Evolutionary conservation across 805 yeast genomes (phyloP), one percentile per base, ranked within the genome.

Genomic region (Metschnikowia lunata): DNA sequence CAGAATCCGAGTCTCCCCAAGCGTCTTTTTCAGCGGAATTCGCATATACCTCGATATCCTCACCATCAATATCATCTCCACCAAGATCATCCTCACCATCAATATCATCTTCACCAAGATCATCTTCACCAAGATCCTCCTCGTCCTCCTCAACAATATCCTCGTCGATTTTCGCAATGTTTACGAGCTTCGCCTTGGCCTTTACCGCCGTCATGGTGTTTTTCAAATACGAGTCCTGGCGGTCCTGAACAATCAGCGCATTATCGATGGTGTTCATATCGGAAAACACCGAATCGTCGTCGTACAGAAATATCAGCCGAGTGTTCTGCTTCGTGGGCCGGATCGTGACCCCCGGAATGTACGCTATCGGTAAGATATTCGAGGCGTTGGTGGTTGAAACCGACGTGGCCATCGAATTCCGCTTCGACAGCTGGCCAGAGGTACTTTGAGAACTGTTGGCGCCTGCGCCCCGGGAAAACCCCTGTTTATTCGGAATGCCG

Each of bases 321-420:
- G 72, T 55, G 64, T 69, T 67, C 53, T 70, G 67, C 43, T 66
- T 66, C 8, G 72, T 69, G 37, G 78, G 74, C 26, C 83, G 70
- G 18, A 80, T 79, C 5, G 89, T 86, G 36, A 89, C 97, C 31
- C 97, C 97, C 0, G 97, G 98, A 47, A 90, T 87, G 60, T 89
- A 90, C 2, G 96, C 96, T 45, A 91, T 84, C 14, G 96, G 96
- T 48, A 90, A 76, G 51, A 90, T 82, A 62, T 90, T 89, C 11
- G 95, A 85, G 4, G 95, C 95, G 55, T 84, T 80, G 9, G 93
- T 83, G 38, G 83, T 72, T 32, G 74, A 67, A 11, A 83, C 78
- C 7, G 89, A 78, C 28, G 85, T 77, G 8, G 90, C 85, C 55
- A 66, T 65, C 11, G 74, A 68, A 48, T 65, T 59, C 40, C 74